phyloP scores from a whole-genome alignment of 2,329 filamentous ascomycete genomes.

The Cylindrodendrum hubeiense region DNA sequence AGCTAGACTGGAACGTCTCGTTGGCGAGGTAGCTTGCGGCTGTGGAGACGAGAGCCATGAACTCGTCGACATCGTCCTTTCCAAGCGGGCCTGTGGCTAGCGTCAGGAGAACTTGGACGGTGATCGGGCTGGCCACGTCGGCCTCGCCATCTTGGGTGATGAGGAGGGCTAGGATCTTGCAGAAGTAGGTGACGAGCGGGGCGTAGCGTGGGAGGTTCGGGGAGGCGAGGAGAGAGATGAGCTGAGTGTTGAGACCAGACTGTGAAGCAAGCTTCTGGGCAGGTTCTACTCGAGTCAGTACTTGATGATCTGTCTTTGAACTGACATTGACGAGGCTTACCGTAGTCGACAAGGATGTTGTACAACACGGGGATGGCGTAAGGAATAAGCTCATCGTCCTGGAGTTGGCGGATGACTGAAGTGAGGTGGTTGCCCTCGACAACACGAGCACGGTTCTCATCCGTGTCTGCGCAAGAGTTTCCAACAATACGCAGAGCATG shows the following conservation, averaged over 20 bases:
- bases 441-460: constrained; percentile 70
- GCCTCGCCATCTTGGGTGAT: constrained; percentile 64
- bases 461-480: constrained; percentile 73
- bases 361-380: constrained; percentile 71
- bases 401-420: constrained; percentile 62
- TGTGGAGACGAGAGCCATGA: constrained; percentile 63
- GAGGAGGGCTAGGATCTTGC: constrained; percentile 68
- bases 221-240: constrained; percentile 63
- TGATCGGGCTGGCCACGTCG: constrained; percentile 56
- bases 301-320: not conserved
- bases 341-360: constrained; percentile 74
- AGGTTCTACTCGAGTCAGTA: constrained; percentile 57
- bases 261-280: constrained; percentile 69
- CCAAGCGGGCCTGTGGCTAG: constrained; percentile 58
- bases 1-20: constrained; percentile 61
- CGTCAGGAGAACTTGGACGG: constrained; percentile 62
- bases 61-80: constrained; percentile 65
- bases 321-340: constrained; percentile 50
- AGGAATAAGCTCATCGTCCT: constrained; percentile 60
- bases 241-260: constrained; percentile 60
- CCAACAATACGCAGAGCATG: constrained; percentile 70
- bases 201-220: constrained; percentile 56
- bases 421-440: constrained; percentile 62
- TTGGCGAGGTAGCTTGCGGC: constrained; percentile 69
- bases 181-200: constrained; percentile 63